A percentile compares a stretch with the other conserved stretches of the same genome.
Evolutionary conservation across 2,329 filamentous ascomycete genomes (phyloP).

Genomic region (Harringtonia aguacate): DNA sequence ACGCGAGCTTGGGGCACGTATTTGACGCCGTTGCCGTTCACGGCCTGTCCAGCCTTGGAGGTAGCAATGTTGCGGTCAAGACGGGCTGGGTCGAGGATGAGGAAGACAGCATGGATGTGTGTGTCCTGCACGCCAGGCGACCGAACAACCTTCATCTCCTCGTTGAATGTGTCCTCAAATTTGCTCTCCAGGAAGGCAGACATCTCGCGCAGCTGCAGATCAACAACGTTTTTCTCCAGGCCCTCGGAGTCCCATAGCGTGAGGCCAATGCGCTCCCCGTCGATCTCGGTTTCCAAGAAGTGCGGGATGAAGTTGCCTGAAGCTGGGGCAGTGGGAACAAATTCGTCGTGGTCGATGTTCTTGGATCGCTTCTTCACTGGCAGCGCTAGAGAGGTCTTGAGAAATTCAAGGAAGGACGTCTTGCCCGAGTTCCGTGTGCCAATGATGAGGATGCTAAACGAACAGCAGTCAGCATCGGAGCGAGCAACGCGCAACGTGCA

Average conservation of each 20-base stretch:
- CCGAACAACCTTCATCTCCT: conserved; percentile 95
- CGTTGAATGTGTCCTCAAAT: conserved; percentile 93
- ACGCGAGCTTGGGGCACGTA: conserved; percentile 30
- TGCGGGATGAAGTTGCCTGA: conserved; percentile 71
- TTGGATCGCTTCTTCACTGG: conserved; percentile 66
- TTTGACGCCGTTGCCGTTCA: conserved; percentile 32
- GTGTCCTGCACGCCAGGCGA: conserved; percentile 90
- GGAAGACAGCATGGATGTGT: conserved; percentile 92
- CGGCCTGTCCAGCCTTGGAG: conserved; percentile 35
- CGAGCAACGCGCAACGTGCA: too few relatives aligned
- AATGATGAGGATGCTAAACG: conserved; percentile 70
- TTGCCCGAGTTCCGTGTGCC: conserved; percentile 84
- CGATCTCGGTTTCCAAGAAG: conserved; percentile 90
- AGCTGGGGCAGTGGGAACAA: conserved; percentile 37
- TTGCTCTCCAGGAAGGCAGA: conserved; percentile 91
- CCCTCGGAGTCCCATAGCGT: conserved; percentile 97
- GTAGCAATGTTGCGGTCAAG: conserved; percentile 73
- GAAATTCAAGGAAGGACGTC: conserved; percentile 92
- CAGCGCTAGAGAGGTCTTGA: conserved; percentile 74
- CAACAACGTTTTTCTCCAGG: conserved; percentile 87
- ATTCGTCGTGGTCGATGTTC: conserved; percentile 46
- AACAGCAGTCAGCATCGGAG: conserved; percentile 7
- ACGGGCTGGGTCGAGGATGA: conserved; percentile 78
- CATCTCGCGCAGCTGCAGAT: conserved; percentile 88
- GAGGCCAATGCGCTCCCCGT: conserved; percentile 80